A percentile compares a stretch with the other conserved stretches of the same genome.
phyloP scores from a whole-genome alignment of 2,329 filamentous ascomycete genomes.

The Acephala macrosclerotiorum region DNA sequence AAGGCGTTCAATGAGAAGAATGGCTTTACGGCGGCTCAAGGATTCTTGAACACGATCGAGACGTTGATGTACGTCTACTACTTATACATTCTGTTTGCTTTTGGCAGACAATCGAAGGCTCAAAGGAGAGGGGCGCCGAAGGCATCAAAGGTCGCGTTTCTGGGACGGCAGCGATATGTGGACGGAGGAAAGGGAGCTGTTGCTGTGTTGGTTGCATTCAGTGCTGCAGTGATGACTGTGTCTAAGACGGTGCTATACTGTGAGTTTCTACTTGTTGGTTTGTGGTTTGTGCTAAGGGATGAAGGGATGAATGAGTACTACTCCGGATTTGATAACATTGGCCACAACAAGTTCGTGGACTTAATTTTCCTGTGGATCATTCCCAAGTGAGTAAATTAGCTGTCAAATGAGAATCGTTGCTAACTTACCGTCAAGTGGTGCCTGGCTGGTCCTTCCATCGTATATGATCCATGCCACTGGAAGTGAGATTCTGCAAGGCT shows the following conservation, averaged over 20 bases:
- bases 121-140: constrained; percentile 40
- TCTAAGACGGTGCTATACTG: constrained; percentile 74
- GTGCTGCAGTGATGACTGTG: constrained; percentile 67
- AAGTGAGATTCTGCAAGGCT: constrained; percentile 65
- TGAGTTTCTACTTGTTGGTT: constrained; percentile 46
- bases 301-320: constrained; percentile 67
- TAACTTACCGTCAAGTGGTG: constrained; percentile 53
- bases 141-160: constrained; percentile 47
- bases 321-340: constrained; percentile 65
- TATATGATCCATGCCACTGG: constrained; percentile 69
- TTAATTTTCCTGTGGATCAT: constrained; percentile 68
- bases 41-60: constrained; percentile 66
- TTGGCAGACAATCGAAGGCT: constrained; percentile 47
- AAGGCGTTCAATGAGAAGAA: constrained; percentile 65
- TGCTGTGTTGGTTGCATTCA: constrained; percentile 65
- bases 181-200: constrained; percentile 58
- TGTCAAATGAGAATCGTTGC: constrained; percentile 3
- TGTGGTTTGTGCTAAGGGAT: constrained; percentile 12
- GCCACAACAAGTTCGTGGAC: constrained; percentile 63
- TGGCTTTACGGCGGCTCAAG: constrained; percentile 71
- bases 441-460: constrained; percentile 68
- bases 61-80: constrained; percentile 65
- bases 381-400: constrained; percentile 64
- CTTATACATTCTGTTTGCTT: constrained; percentile 57
- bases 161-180: constrained; percentile 58